These are phyloP conservation scores for Cryphonectria japonica DNA, from an alignment of 2,329 filamentous ascomycete species.

Conservation along the genomic window DNA sequence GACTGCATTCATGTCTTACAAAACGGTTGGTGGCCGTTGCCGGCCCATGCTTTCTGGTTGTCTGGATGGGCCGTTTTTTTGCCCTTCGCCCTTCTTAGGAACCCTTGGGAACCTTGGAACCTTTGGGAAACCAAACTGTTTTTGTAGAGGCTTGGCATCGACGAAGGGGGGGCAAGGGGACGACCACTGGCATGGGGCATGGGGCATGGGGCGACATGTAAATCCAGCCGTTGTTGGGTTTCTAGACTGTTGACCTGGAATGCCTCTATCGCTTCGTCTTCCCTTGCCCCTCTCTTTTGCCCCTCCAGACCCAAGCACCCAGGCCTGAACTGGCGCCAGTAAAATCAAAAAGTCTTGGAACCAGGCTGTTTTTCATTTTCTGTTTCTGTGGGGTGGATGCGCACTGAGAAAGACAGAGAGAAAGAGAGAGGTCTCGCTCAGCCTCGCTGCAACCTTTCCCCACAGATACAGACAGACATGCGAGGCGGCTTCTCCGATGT, in stretches of 20 bases:
- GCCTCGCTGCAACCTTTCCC: not conserved
- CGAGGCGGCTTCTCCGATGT: not conserved
- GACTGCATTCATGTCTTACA: not conserved
- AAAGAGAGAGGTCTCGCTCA: not conserved
- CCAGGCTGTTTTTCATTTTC: not conserved
- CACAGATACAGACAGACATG: not conserved
- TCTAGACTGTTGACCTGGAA: not conserved
- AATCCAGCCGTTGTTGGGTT: not conserved
- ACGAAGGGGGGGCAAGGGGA: not conserved
- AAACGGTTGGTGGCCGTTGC: not conserved
- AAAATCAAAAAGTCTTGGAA: not conserved
- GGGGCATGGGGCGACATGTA: conserved; percentile 1
- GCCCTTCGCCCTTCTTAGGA: conserved; percentile 1
- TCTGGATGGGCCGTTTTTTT: not conserved
- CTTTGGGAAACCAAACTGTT: not conserved
- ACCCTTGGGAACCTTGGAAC: not conserved
- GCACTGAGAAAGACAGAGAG: not conserved
- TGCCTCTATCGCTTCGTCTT: not conserved
- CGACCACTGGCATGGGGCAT: conserved; percentile 4
- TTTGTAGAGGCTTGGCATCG: not conserved
- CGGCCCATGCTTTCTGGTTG: not conserved
- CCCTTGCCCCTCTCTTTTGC: not conserved
- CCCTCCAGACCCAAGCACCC: not conserved
- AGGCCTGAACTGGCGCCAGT: not conserved
- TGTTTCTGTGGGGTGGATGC: not conserved